Evolutionary conservation across 2,329 filamentous ascomycete species (phyloP), one percentile per base, ranked within the genome.

Genomic region (Aspergillus glaucus): DNA sequence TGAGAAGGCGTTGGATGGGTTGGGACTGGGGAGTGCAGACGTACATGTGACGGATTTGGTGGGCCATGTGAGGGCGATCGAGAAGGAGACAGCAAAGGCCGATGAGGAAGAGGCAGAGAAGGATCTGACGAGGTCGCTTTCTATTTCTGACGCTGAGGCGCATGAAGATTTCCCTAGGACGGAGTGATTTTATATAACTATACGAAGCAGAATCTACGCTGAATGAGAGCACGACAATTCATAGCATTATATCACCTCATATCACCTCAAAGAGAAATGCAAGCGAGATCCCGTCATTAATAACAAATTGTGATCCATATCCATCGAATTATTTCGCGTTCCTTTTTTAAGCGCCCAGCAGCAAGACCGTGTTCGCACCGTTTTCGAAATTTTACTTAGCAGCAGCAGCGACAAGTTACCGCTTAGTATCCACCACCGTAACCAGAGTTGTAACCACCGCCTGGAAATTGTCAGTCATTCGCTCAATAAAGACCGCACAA

Each of bases 31-130:
- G 46, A 93, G 87, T 63, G 83, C 82, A 3, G 93, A 97, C 72
- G 79, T 78, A 53, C 92, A 98, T 75, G 79, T 98, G 46, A 84
- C 80, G 44, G 91, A 97, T 69, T 72, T 98, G 58, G 88, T 88
- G 14, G 70, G 75, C 49, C 79, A 88, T 46, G 85, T 93, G 40
- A 80, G 83, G 61, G 78, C 74, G 45, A 76, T 95, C 47, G 79
- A 85, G 71, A 55, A 53, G 15, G 61, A 47, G 36, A 61, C 56
- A 1, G 50, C 61, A 32, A 58, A 55, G 14, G 57, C 58, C 19
- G 53, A 52, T 40, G 68, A 70, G 37, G 63, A 68, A 49, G 53
- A 55, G 51, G 62, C 64, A 5, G 58, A 63, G 53, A 51, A 54
- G 36, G 57, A 64, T 36, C 53, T 68, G 9, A 52, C 54, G 47